phyloP scores from a whole-genome alignment of 805 yeast species.

The Candida succiphila region DNA sequence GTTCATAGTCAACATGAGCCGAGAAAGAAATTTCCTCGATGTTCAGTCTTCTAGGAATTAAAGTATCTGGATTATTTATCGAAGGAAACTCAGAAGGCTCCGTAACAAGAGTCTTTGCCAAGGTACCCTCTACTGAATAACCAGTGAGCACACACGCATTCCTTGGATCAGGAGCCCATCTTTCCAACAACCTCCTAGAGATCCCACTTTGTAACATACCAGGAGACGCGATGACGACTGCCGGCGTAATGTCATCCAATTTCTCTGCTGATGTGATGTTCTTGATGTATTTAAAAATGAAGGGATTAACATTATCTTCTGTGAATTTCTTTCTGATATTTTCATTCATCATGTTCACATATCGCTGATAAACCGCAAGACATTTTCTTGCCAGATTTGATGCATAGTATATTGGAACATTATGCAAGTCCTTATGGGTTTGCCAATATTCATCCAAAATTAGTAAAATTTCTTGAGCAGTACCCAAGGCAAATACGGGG shows the following conservation, averaged over 20 bases:
- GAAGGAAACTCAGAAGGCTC: slow-evolving; percentile 93
- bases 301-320: slow-evolving; percentile 79
- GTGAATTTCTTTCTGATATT: slow-evolving; percentile 66
- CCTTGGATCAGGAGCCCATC: slow-evolving; percentile 96
- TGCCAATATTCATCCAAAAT: slow-evolving; percentile 95
- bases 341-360: slow-evolving; percentile 96
- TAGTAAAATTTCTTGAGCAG: slow-evolving; percentile 88
- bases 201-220: slow-evolving; percentile 98
- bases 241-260: slow-evolving; percentile 90
- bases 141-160: slow-evolving; percentile 88
- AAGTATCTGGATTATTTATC: slow-evolving; percentile 64
- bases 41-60: slow-evolving; percentile 76
- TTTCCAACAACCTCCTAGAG: slow-evolving; percentile 80
- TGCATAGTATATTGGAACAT: slow-evolving; percentile 80
- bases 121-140: slow-evolving; percentile 96
- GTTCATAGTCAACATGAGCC: slow-evolving; percentile 97
- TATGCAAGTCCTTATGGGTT: slow-evolving; percentile 69
- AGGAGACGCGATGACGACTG: slow-evolving; percentile 93
- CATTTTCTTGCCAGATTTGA: slow-evolving; percentile 91
- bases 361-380: slow-evolving; percentile 95
- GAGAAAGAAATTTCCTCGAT: slow-evolving; percentile 96
- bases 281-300: slow-evolving; percentile 77
- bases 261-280: slow-evolving; percentile 71
- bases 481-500: slow-evolving; percentile 94
- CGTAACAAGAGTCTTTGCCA: slow-evolving; percentile 82